Percentiles rank a stretch among this genome's conserved stretches.
Conservation (phyloP, 2,329 filamentous ascomycete genomes). For the Ilyonectria robusta region DNA sequence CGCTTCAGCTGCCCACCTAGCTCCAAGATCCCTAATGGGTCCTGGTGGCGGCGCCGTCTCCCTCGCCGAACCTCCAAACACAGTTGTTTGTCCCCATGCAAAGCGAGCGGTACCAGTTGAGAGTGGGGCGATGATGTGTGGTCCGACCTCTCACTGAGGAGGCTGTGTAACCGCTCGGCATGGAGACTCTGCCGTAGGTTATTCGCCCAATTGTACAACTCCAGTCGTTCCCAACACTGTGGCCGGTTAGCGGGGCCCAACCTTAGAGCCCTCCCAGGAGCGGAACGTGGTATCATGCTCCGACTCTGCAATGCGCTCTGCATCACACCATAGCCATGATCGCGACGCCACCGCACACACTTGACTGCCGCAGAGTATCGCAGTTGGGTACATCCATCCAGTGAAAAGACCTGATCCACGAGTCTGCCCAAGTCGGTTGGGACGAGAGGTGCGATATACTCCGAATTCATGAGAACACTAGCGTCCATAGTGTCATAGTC, state of each 20-base stretch:
- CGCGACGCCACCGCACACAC: constrained; percentile 78
- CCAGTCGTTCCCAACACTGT: constrained; percentile 51
- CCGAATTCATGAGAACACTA: constrained; percentile 91
- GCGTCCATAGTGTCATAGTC: constrained; percentile 92
- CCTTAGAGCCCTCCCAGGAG: constrained; percentile 38
- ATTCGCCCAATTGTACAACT: constrained; percentile 56
- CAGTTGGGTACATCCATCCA: constrained; percentile 83
- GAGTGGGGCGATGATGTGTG: constrained; percentile 33
- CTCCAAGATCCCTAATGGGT: constrained; percentile 84
- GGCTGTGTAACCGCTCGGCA: constrained; percentile 48
- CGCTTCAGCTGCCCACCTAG: constrained; percentile 76
- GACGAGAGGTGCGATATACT: constrained; percentile 86
- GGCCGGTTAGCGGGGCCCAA: constrained; percentile 29
- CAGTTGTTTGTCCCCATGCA: constrained; percentile 11
- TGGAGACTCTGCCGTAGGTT: constrained; percentile 54
- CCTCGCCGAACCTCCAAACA: constrained; percentile 22
- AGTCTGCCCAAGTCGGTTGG: constrained; percentile 80
- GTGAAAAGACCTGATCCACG: constrained; percentile 82
- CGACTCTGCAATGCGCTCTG: constrained; percentile 38
- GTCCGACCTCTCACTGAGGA: constrained; percentile 39
- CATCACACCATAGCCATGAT: constrained; percentile 40
- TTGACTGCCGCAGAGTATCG: constrained; percentile 88
- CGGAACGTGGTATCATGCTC: constrained; percentile 30
- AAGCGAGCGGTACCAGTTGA: constrained; percentile 35
- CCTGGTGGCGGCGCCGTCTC: constrained; percentile 64